Percentiles rank a stretch among this genome's conserved stretches.
Evolutionary conservation across 495 filamentous ascomycete species (phyloP).

Genomic region (Aspergillus kassunensis): DNA sequence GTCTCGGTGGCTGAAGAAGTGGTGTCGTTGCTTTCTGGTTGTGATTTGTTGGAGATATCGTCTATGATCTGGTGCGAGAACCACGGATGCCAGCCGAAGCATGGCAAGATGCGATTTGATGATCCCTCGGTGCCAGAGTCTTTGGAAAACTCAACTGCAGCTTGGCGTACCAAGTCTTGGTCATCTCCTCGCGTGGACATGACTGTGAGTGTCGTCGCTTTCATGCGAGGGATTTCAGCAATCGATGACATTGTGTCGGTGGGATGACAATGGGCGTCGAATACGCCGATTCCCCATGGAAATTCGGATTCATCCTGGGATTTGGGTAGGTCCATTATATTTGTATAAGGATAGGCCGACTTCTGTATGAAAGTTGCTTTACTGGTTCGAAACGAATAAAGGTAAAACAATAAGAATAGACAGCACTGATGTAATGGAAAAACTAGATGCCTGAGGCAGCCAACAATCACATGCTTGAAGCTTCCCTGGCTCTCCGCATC

Average conservation of each 20-base stretch:
- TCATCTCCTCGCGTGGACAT: constrained; percentile 90
- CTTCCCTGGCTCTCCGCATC: constrained; percentile 30
- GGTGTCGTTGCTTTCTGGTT: background rate
- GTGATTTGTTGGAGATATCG: constrained; percentile 43
- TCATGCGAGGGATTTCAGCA: constrained; percentile 67
- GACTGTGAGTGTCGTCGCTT: constrained; percentile 68
- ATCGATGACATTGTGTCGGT: constrained; percentile 86
- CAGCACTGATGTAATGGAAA: constrained; percentile 15
- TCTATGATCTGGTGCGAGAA: constrained; percentile 87
- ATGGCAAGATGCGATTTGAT: constrained; percentile 56
- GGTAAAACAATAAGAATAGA: background rate
- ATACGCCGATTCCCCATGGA: constrained; percentile 82
- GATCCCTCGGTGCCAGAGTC: constrained; percentile 21
- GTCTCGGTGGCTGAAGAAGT: constrained; percentile 23
- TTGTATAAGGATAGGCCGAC: background rate
- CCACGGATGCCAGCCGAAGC: constrained; percentile 99
- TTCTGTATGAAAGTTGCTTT: background rate
- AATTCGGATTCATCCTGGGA: constrained; percentile 37
- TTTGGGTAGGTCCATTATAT: constrained; percentile 20
- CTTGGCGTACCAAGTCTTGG: constrained; percentile 73
- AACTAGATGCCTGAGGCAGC: constrained; percentile 16
- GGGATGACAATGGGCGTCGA: constrained; percentile 96
- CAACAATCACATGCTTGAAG: constrained; percentile 32
- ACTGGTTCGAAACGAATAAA: background rate
- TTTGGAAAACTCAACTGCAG: constrained; percentile 50